Evolutionary conservation across 1,139 yeast species (phyloP), one percentile per base, ranked within the genome.

Genomic region (Scheffersomyces titani): DNA sequence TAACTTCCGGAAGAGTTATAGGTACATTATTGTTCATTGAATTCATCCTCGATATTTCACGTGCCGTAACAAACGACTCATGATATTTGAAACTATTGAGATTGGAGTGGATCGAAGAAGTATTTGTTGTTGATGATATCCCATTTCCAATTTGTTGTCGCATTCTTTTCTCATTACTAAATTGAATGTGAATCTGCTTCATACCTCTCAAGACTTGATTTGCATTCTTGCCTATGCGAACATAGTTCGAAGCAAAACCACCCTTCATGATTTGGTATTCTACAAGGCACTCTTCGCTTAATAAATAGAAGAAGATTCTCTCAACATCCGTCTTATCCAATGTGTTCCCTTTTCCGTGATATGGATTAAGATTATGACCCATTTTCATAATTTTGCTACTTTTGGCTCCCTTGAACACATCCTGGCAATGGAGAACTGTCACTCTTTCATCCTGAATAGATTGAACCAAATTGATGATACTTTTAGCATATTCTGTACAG

Each of bases 181-280:
- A 76, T 30, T 67, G 65, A 21, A 79, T 74, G 52, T 63, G 72
- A 16, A 90, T 80, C 52, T 71, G 73, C 59, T 78, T 75, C 6
- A 68, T 67, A 0, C 85, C 85, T 19, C 69, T 64, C 55, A 85
- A 65, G 5, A 91, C 78, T 3, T 68, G 70, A 13, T 70, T 64
- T 0, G 91, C 86, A 22, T 78, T 74, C 1, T 78, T 77, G 0
- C 96, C 96, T 1, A 80, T 65, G 61, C 78, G 79, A 5, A 92
- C 84, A 65, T 92, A 93, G 57, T 90, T 88, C 5, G 89, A 79
- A 0, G 97, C 91, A 75, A 89, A 92, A 0, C 97, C 96, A n/a
- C 86, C 84, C 62, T 85, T 89, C 81, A 87, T 83, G 6, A 88
- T 78, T 11, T 91, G 84, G 66, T 88, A 89, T 70, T 93, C 98